Base-by-base conservation (phyloP, 2,329 filamentous ascomycete genomes). In the Diplodia intermedia region DNA sequence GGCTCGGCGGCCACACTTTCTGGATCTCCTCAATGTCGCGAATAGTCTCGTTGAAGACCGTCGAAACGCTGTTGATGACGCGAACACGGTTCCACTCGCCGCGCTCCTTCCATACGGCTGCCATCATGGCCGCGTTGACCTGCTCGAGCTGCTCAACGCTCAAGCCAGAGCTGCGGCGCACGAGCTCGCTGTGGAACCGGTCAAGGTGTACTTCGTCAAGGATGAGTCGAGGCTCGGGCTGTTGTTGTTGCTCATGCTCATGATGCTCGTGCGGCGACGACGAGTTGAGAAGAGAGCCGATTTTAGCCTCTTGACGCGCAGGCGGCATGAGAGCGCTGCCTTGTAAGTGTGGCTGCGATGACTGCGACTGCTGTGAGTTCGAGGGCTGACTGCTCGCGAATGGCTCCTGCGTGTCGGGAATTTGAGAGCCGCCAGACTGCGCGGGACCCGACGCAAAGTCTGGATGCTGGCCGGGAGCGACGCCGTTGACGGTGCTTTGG, bases 91-190 rank as follows among this genome's bases (percentile, higher is more conserved):
- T 95, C 88, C 92, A 95, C 74, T 96, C 90, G 57, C 88, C 86
- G 61, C 93, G 86, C 69, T 86, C 86, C 69, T 85, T 85, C 95
- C 95, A 99, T 54, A 98, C 86, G 71, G 90, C 88, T 69, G 94
- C 91, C 94, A 98, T 98, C 71, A 98, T 83, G 72, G 90, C 89
- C 8, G 93, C 90, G 77, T 94, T 94, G 77, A 97, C 90, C 79
- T 98, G 94, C 82, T 98, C 94, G 23, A 99, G 83, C 78, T 99
- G 94, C 80, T 99, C 95, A 65, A 99, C 91, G 0, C 90, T 91
- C 77, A 91, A 92, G 0, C 92, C 92, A 23, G 88, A 89, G 1
- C 91, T 94, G 54, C 85, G 83, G 33, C 86, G 80, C 0, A 90
- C 89, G 40, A 97, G 82, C 47, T 88, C 83, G 0, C 83, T 77